Evolutionary conservation across 331 rosid species (phyloP).

Genomic region (Malus hybrid): DNA sequence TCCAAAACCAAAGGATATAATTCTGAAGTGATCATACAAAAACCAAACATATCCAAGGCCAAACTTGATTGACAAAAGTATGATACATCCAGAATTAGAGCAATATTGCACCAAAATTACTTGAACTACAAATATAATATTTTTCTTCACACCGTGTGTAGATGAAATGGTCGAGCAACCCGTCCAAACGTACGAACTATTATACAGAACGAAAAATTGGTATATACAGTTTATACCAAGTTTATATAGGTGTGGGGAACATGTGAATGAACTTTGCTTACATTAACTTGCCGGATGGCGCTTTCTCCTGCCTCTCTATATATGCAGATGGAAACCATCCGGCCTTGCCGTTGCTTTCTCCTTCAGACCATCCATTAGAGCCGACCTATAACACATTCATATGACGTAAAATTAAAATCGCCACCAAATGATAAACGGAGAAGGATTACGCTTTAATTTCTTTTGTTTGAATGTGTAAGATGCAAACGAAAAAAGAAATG

Average conservation of each 20-base stretch:
- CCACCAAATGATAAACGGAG: background rate
- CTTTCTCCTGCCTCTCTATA: constrained; percentile 55
- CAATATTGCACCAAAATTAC: background rate
- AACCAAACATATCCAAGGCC: no score
- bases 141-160: background rate
- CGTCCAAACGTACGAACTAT: background rate
- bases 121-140: background rate
- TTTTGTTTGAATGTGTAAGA: background rate
- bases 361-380: constrained; percentile 90
- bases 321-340: constrained; percentile 99
- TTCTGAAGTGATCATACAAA: no score
- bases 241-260: background rate
- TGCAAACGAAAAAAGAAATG: background rate
- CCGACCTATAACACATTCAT: constrained; percentile 34
- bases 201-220: background rate
- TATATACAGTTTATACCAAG: background rate
- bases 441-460: background rate
- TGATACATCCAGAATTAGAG: background rate
- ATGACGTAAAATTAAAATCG: background rate
- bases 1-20: no score
- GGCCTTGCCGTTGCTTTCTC: constrained; percentile 65
- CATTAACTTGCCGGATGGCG: constrained; percentile 35
- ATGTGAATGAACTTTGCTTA: constrained; percentile 14
- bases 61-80: background rate
- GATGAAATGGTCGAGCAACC: background rate